phyloP scores from a whole-genome alignment of 179 eudicot genomes.

The Beta corolliflora region DNA sequence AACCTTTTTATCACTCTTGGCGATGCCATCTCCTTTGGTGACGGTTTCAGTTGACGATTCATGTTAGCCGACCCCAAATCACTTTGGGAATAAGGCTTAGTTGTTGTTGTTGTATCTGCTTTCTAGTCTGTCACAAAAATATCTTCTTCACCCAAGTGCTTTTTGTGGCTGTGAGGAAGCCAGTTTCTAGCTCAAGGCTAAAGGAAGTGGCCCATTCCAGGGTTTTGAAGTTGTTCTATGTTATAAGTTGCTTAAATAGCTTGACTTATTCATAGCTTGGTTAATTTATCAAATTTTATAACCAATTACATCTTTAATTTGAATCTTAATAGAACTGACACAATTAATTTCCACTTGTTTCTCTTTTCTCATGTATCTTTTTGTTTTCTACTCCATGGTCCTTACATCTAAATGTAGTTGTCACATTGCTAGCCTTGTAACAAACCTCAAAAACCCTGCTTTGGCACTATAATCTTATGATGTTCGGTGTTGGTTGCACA shows the following conservation, averaged over 20 bases:
- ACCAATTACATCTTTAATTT: not conserved
- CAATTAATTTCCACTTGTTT: not conserved
- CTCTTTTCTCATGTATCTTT: not conserved
- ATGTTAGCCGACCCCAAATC: too few relatives aligned
- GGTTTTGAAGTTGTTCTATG: not conserved
- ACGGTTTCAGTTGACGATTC: too few relatives aligned
- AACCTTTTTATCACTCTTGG: too few relatives aligned
- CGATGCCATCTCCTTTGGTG: too few relatives aligned
- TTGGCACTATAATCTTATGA: not conserved
- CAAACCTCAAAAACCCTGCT: not conserved
- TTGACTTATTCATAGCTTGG: not conserved
- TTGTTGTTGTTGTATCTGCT: too few relatives aligned
- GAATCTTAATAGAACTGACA: not conserved
- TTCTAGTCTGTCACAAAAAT: not conserved
- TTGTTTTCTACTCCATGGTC: too few relatives aligned
- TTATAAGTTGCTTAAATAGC: not conserved
- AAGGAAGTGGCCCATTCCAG: not conserved
- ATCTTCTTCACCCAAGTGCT: constrained; percentile 10
- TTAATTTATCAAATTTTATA: not conserved
- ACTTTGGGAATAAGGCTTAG: too few relatives aligned
- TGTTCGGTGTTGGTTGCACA: constrained; percentile 16
- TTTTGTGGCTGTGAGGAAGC: not conserved
- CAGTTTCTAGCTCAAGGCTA: not conserved
- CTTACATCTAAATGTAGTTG: not conserved
- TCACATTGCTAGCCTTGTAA: not conserved